Evolutionary conservation across 192 early-diverging fungal species (phyloP).

Genomic region (Coemansia sp.): DNA sequence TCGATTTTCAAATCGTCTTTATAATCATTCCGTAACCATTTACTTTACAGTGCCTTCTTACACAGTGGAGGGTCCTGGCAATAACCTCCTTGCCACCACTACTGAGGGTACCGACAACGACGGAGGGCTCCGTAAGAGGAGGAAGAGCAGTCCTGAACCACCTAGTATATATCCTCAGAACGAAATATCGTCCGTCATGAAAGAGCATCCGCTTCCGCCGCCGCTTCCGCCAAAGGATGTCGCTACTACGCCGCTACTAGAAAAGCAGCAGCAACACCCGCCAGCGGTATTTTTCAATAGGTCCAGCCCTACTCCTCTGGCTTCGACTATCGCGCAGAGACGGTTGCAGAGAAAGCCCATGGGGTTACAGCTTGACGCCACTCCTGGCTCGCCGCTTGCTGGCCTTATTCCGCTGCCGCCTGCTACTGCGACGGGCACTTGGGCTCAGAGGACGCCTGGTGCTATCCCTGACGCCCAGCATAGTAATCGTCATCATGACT

Average conservation of each 20-base stretch:
- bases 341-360: conserved; percentile 39
- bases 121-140: conserved; percentile 7
- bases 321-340: conserved; percentile 43
- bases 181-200: not conserved
- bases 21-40: not conserved
- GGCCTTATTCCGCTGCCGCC: conserved; percentile 15
- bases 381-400: not conserved
- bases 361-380: conserved; percentile 38
- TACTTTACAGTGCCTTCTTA: conserved; percentile 1
- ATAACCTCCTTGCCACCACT: not conserved
- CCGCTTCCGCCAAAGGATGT: conserved; percentile 1
- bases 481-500: conserved; percentile 1
- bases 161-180: not conserved
- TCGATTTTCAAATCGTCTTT: not conserved
- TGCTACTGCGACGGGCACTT: conserved; percentile 37
- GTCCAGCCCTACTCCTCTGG: conserved; percentile 4
- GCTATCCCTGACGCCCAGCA: conserved; percentile 5
- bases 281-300: conserved; percentile 3
- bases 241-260: not conserved
- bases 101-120: not conserved
- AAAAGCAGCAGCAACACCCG: not conserved
- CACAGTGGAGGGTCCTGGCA: conserved; percentile 4
- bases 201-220: not conserved
- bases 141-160: conserved; percentile 10
- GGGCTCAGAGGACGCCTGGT: conserved; percentile 19